phyloP scores from a whole-genome alignment of 495 filamentous ascomycete species.

The Aspergillus nanangensis region DNA sequence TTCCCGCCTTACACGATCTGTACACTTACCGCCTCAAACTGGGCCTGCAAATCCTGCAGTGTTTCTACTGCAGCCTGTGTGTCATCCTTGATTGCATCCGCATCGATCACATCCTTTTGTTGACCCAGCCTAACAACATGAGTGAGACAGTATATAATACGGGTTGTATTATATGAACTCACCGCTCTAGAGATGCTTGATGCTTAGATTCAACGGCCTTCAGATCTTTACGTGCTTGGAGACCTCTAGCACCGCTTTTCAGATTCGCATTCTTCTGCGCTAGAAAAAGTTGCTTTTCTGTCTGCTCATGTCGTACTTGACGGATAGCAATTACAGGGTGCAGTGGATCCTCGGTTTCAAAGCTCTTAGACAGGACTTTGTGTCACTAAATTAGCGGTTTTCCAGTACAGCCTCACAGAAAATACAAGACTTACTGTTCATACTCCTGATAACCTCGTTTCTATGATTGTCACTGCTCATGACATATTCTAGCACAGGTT shows the following conservation, averaged over 20 bases:
- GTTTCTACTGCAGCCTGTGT: slow-evolving; percentile 59
- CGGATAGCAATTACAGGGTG: slow-evolving; percentile 56
- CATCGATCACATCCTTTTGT: slow-evolving; percentile 47
- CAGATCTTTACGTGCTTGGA: slow-evolving; percentile 67
- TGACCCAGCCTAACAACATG: slow-evolving; percentile 43
- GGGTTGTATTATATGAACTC: slow-evolving; percentile 5
- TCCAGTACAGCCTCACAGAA: too few relatives aligned
- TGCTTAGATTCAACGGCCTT: slow-evolving; percentile 59
- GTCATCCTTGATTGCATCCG: slow-evolving; percentile 51
- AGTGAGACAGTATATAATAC: background rate
- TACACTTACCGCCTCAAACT: slow-evolving; percentile 41
- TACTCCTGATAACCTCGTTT: slow-evolving; percentile 53
- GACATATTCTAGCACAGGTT: slow-evolving; percentile 61
- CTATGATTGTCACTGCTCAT: slow-evolving; percentile 59
- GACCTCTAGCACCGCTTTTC: slow-evolving; percentile 66
- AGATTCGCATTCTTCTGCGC: slow-evolving; percentile 67
- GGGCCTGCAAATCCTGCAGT: slow-evolving; percentile 57
- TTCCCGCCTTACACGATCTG: background rate
- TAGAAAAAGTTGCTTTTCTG: slow-evolving; percentile 58
- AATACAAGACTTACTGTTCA: slow-evolving; percentile 53
- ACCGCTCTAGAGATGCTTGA: slow-evolving; percentile 50
- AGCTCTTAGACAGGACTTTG: slow-evolving; percentile 41
- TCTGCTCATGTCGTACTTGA: slow-evolving; percentile 52
- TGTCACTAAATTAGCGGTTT: too few relatives aligned
- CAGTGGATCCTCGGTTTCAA: slow-evolving; percentile 46